Evolutionary conservation across 148 eudicot genomes (phyloP), one percentile per base, ranked within the genome.

Genomic region (Camellia lanceoleosa): DNA sequence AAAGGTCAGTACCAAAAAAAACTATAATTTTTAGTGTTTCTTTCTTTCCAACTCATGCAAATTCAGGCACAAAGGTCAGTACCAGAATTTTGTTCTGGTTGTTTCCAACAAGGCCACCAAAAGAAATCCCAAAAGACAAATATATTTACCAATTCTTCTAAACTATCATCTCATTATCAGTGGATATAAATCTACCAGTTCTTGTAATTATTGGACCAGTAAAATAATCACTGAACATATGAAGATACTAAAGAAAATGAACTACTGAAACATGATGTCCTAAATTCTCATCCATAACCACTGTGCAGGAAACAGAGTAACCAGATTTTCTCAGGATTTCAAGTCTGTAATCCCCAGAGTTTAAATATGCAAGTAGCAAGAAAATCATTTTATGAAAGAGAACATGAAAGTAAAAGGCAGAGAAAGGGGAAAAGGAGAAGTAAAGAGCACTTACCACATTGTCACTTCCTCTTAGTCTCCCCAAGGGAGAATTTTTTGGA

Each of bases 391-490:
- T 75, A 61, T 41, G 12, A 49, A 70, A 51, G 51, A 10, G 14
- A 62, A 23, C 16, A 20, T 3, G 78, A 74, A 18, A 69, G 54
- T 13, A 15, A 38, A 65, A 43, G 15, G 38, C 2, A 9, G 3
- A 5, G 23, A 54, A 51, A 58, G 46, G 41, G 41, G 44, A 41
- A 18, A 72, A 3, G 38, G 43, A 49, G 54, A 81, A 46, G 47
- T 6, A 43, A 61, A 41, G 51, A 43, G 9, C 63, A 7, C 87
- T 83, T 86, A 91, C 98, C 96, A 90, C 94, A 82, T 95, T 95
- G 85, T 95, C 98, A 83, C 98, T 95, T 79, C 98, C 98, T 84
- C 90, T 83, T 58, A 89, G 78, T 86, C 94, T 85, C 64, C 97
- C 98, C 84, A 95, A 80, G 78, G 97, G 87, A 75, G 97, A 89